phyloP scores from a whole-genome alignment of 306 rosid genomes.

The Prunus padus region DNA sequence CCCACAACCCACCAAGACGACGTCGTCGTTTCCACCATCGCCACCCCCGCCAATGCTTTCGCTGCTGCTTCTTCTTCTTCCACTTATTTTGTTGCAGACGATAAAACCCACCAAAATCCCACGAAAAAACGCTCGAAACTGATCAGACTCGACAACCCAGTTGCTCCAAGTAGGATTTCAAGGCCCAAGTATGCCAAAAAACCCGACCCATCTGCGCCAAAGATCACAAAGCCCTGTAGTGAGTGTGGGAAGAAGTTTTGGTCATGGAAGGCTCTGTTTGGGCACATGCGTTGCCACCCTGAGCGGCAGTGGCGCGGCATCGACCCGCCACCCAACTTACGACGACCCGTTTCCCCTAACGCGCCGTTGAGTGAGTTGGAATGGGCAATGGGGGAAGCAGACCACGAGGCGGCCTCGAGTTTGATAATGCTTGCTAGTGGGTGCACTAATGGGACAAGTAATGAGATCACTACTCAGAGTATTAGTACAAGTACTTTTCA shows the following conservation, averaged over 20 bases:
- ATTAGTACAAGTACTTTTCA: not conserved
- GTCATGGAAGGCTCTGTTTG: slow-evolving; percentile 81
- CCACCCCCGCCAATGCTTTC: not conserved
- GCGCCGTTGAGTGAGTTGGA: not conserved
- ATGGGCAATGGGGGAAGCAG: slow-evolving; percentile 35
- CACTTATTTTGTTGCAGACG: not conserved
- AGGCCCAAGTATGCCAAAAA: slow-evolving; percentile 35
- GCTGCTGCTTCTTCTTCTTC: slow-evolving; percentile 6
- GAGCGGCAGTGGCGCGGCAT: slow-evolving; percentile 91
- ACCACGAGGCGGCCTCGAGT: slow-evolving; percentile 58
- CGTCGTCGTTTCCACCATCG: not conserved
- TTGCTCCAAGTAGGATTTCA: not conserved
- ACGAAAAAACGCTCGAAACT: slow-evolving; percentile 45
- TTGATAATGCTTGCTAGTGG: slow-evolving; percentile 51
- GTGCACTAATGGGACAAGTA: not conserved
- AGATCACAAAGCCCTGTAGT: slow-evolving; percentile 50
- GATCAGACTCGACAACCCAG: slow-evolving; percentile 2
- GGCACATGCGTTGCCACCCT: slow-evolving; percentile 96
- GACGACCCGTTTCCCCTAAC: not conserved
- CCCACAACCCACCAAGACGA: not conserved
- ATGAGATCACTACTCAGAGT: not conserved
- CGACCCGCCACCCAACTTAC: slow-evolving; percentile 51
- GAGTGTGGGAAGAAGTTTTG: slow-evolving; percentile 80
- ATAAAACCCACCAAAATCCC: slow-evolving; percentile 21
- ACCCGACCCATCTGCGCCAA: slow-evolving; percentile 36